Base-by-base conservation (phyloP, 78 protist species). In the Tieghemostelium lacteum region DNA sequence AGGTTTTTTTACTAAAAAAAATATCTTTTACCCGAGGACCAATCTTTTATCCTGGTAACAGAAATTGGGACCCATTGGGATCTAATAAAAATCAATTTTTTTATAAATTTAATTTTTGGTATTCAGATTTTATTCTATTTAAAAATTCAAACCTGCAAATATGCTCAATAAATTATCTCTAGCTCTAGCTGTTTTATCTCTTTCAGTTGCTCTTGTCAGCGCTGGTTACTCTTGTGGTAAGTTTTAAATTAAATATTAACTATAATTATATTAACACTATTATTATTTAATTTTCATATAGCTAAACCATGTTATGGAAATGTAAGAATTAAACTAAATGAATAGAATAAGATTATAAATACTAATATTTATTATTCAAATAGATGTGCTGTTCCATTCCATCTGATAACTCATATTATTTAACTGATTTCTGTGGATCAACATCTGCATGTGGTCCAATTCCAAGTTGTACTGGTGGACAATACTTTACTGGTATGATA, bases 281-380 rank as follows among this genome's bases (percentile, higher is more conserved):
- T 34, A 34, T 28, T 37, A 36, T 8, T 12, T 26, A 20, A 12
- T 36, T n/a, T 52, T 36, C 1, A 8, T 33, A 26, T 36, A 16
- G 10, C 24, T 24, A 33, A 33, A 70, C 87, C 87, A 66, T 80
- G 88, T 57, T 80, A 80, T 80, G 88, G 88, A 29, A 80, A 80
- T 31, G 65, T 62, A 62, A 31, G 69, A 45, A 45, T 17, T 62
- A 29, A 3, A 31, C 29, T 62, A 5, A 19, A 31, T 29, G 14
- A 7, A 4, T 5, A 24, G 29, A 33, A 33, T 7, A 62, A 7
- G 3, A 31, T 7, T 33, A 26, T 17, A 29, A 62, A 62, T 62
- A 26, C 5, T 33, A 31, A 19, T 33, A 19, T 19, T 31, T 26
- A 24, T 31, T n/a, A n/a, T 33, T 33, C 29, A 19, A 12, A 19